Percentiles rank a stretch among this genome's conserved stretches.
Conservation (phyloP, 176 grass and related monocot species). For the Dendrocalamus sinicus region DNA sequence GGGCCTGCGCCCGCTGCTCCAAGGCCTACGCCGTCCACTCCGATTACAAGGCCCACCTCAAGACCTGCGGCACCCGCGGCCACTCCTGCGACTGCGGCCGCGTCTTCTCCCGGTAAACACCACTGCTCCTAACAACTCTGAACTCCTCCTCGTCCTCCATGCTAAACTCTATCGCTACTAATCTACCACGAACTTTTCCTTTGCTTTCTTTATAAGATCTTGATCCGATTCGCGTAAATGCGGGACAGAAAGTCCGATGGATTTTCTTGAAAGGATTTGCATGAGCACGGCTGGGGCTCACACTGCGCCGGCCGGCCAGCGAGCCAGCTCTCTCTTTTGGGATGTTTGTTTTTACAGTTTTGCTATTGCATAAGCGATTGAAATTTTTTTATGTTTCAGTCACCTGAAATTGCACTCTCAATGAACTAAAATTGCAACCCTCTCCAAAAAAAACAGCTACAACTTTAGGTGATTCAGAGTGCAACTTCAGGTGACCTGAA, state of each 20-base stretch:
- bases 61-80: slow-evolving; percentile 96
- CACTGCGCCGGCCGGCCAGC: neutral
- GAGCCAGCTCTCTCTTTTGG: slow-evolving; percentile 31
- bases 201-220: neutral
- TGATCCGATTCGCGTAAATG: neutral
- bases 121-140: neutral
- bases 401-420: too few relatives aligned
- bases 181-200: neutral
- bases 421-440: too few relatives aligned
- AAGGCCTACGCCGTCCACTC: slow-evolving; percentile 99
- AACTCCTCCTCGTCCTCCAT: neutral
- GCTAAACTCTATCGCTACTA: neutral
- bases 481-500: too few relatives aligned
- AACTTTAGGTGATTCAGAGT: too few relatives aligned
- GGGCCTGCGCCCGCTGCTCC: slow-evolving; percentile 83
- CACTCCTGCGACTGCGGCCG: slow-evolving; percentile 98
- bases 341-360: slow-evolving; percentile 27
- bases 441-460: too few relatives aligned
- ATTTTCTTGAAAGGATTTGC: slow-evolving; percentile 22
- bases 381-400: too few relatives aligned
- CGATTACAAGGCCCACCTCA: slow-evolving; percentile 99
- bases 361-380: too few relatives aligned
- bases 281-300: slow-evolving; percentile 8
- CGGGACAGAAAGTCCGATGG: neutral
- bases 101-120: slow-evolving; percentile 82